These are phyloP conservation scores for Miscanthus lutarioriparius DNA, from an alignment of 176 grass and related monocot genomes.

Conservation along the genomic window DNA sequence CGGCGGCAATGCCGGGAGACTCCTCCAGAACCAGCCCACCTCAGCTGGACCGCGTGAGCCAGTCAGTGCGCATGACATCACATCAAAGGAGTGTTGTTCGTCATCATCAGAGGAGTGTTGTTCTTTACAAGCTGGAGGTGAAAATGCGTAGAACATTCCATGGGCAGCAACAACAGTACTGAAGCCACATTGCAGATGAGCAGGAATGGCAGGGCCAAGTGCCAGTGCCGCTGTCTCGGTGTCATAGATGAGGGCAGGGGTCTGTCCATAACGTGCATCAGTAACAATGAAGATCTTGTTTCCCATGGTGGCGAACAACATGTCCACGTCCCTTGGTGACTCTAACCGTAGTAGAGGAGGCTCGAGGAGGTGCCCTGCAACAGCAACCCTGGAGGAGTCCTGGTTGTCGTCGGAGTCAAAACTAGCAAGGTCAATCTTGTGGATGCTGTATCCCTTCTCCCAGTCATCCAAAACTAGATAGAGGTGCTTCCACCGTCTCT, in stretches of 20 bases:
- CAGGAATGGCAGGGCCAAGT: not conserved
- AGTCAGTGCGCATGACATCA: not conserved
- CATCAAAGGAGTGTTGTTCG: not conserved
- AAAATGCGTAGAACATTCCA: not conserved
- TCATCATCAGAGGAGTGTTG: not conserved
- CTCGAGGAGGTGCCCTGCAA: not conserved
- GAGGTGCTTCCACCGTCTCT: not conserved
- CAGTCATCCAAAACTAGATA: conserved; percentile 1
- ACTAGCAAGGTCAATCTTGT: not conserved
- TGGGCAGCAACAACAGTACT: not conserved
- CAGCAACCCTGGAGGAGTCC: not conserved
- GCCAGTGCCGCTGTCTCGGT: not conserved
- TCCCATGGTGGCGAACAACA: not conserved
- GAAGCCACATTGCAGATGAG: not conserved
- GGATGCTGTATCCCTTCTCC: not conserved
- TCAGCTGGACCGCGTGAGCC: not conserved
- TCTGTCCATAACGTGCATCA: not conserved
- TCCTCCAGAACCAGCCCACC: not conserved
- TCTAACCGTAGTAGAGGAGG: not conserved
- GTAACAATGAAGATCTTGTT: not conserved
- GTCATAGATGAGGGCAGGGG: not conserved
- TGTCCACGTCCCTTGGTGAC: not conserved
- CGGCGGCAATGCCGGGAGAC: not conserved
- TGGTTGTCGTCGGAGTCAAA: not conserved
- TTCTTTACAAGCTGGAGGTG: not conserved